Conservation (phyloP, 148 eudicot genomes). For the Selenicereus undatus region DNA sequence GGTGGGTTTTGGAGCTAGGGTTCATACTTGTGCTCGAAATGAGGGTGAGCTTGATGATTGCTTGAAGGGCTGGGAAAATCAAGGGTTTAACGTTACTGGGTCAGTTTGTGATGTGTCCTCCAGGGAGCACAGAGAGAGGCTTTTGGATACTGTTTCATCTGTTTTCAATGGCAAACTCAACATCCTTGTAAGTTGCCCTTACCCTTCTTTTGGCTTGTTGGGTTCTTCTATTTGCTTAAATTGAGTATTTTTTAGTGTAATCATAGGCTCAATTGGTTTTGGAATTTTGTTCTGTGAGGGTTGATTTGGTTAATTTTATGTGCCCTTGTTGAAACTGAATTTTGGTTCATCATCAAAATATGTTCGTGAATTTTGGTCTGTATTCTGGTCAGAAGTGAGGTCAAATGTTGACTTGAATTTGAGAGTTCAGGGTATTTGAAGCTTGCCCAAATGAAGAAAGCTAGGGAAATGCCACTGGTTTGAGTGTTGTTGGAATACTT, state of each 20-base stretch:
- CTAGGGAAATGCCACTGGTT: neutral
- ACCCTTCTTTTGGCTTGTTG: neutral
- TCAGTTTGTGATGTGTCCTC: conserved; percentile 61
- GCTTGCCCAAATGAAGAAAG: neutral
- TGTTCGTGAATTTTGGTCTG: neutral
- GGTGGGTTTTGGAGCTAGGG: conserved; percentile 59
- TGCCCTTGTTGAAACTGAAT: neutral
- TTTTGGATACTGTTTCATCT: conserved; percentile 40
- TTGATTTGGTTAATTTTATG: conserved; percentile 6
- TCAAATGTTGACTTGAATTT: neutral
- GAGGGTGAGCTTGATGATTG: conserved; percentile 40
- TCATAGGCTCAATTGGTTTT: too few species aligned
- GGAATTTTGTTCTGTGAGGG: too few species aligned
- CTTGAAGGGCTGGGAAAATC: conserved; percentile 47
- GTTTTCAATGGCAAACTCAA: conserved; percentile 57
- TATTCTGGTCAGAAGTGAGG: neutral
- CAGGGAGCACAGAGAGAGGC: conserved; percentile 40
- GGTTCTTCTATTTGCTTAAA: neutral
- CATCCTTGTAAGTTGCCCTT: conserved; percentile 43
- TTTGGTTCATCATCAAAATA: neutral
- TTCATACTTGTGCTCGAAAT: conserved; percentile 66
- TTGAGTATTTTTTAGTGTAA: neutral
- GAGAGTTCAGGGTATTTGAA: neutral
- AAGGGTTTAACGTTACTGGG: conserved; percentile 50
- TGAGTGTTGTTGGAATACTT: neutral